A percentile compares a stretch with the other conserved stretches of the same genome.
Conservation (phyloP, 441 rosid genomes). For the Melastoma candidum region DNA sequence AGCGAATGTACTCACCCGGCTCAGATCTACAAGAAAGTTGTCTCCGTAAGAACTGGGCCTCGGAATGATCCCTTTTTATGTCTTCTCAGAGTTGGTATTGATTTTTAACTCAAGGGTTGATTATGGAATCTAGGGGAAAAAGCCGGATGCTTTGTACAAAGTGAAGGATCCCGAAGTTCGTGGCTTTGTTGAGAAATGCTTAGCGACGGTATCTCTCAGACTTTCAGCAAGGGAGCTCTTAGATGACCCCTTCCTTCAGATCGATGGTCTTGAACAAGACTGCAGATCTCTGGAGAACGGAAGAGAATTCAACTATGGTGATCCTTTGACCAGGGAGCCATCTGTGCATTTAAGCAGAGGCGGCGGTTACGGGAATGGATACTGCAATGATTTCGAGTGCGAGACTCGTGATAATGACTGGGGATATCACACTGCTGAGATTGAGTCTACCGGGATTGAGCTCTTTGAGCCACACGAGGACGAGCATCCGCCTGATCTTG, state of each 20-base stretch:
- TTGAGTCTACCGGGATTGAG: constrained; percentile 47
- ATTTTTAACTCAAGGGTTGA: constrained; percentile 10
- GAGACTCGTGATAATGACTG: constrained; percentile 30
- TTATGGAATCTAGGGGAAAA: constrained; percentile 31
- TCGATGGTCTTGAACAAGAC: constrained; percentile 28
- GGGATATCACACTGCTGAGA: constrained; percentile 38
- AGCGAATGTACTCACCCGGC: constrained; percentile 88
- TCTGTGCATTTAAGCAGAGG: constrained; percentile 37
- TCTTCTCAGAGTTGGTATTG: constrained; percentile 7
- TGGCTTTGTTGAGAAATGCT: constrained; percentile 40
- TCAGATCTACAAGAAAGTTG: constrained; percentile 96
- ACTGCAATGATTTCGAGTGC: constrained; percentile 29
- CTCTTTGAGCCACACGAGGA: constrained; percentile 47
- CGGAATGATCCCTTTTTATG: constrained; percentile 9
- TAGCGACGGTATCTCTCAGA: constrained; percentile 40
- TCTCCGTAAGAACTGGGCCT: constrained; percentile 51
- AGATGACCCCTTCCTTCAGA: constrained; percentile 36
- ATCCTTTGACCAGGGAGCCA: constrained; percentile 36
- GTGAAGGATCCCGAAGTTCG: constrained; percentile 38
- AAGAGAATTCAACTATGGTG: constrained; percentile 34
- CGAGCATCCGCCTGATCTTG: constrained; percentile 36
- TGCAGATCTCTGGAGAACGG: constrained; percentile 14
- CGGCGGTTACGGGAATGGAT: constrained; percentile 32
- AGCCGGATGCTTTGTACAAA: constrained; percentile 41
- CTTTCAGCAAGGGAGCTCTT: constrained; percentile 41